These are phyloP conservation scores for Aureobasidium sp. DNA, from an alignment of 2,329 filamentous ascomycete genomes.

Conservation along the genomic window DNA sequence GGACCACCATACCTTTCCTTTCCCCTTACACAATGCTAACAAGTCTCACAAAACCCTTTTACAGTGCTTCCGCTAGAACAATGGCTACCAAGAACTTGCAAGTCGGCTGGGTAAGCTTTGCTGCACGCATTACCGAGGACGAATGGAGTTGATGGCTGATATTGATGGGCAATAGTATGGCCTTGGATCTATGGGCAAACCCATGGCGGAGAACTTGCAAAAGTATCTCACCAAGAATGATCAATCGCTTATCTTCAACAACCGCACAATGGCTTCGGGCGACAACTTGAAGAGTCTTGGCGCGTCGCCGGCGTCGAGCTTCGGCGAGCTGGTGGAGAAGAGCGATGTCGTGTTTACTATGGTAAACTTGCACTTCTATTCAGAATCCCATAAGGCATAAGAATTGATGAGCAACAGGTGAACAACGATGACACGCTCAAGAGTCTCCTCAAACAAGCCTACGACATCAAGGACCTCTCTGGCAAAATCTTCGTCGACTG, in stretches of 20 bases:
- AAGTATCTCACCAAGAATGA: conserved; percentile 27
- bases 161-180: conserved; percentile 24
- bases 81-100: conserved; percentile 10
- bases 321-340: conserved; percentile 10
- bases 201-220: conserved; percentile 39
- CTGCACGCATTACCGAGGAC: background rate
- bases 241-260: conserved; percentile 11
- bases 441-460: conserved; percentile 6
- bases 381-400: too few species aligned
- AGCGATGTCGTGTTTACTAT: conserved; percentile 16
- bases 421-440: conserved; percentile 10
- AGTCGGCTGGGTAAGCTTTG: conserved; percentile 13
- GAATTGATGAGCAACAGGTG: background rate
- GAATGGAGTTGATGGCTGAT: background rate
- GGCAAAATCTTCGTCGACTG: conserved; percentile 29
- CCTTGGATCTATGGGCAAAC: conserved; percentile 40
- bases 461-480: conserved; percentile 18
- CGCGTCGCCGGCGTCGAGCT: conserved; percentile 4
- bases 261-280: conserved; percentile 14
- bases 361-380: background rate
- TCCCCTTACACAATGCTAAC: background rate
- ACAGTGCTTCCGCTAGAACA: background rate
- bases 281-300: conserved; percentile 9
- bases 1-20: background rate
- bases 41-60: background rate